Conservation (phyloP, 306 rosid genomes). For the Psophocarpus tetragonolobus region DNA sequence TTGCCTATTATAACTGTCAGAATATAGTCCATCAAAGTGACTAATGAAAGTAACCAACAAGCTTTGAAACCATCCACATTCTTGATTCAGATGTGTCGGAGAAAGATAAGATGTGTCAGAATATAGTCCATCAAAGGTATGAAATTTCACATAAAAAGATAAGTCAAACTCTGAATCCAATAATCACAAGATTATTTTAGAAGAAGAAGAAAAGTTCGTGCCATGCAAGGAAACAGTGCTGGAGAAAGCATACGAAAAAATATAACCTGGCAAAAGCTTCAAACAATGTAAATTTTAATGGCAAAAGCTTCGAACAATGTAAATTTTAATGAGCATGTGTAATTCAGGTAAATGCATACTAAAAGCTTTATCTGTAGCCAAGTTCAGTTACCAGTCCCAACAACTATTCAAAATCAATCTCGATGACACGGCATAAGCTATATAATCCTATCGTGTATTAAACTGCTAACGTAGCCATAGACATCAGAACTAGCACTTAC, state of each 20-base stretch:
- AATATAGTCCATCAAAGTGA: constrained; percentile 2
- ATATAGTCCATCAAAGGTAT: too few species aligned
- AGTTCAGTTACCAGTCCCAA: background rate
- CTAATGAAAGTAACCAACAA: background rate
- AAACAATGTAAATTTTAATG: background rate
- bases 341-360: background rate
- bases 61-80: background rate
- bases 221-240: background rate
- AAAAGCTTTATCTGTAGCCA: constrained; percentile 8
- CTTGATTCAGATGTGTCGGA: background rate
- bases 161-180: background rate
- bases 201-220: background rate
- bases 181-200: background rate
- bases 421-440: background rate
- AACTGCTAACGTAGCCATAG: background rate
- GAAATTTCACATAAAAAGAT: background rate
- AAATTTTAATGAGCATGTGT: background rate
- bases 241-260: background rate
- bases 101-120: too few species aligned
- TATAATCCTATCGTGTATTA: background rate
- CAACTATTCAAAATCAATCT: constrained; percentile 29
- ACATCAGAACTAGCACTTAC: background rate
- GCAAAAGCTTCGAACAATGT: background rate
- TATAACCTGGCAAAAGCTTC: background rate
- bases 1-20: background rate